These are phyloP conservation scores for Aspergillus carbonarius DNA, from an alignment of 2,329 filamentous ascomycete genomes.

Conservation along the genomic window DNA sequence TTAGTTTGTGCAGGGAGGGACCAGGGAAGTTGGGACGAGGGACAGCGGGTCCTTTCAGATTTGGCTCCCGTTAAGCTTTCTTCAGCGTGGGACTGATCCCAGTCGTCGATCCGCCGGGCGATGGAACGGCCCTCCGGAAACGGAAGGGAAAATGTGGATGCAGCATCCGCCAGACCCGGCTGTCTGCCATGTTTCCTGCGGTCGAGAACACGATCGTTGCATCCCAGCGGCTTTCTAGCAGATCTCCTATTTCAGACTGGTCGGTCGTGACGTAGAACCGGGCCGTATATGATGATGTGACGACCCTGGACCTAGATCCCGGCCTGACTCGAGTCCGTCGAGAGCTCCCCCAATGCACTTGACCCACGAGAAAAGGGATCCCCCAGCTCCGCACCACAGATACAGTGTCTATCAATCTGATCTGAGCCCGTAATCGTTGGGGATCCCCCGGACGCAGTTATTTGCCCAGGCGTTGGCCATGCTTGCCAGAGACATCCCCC, in stretches of 20 bases:
- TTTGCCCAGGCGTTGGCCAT: neutral
- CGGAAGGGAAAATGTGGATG: neutral
- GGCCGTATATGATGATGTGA: neutral
- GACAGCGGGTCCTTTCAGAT: neutral
- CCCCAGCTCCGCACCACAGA: too few species aligned
- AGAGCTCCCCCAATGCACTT: too few species aligned
- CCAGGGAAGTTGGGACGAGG: neutral
- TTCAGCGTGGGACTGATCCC: neutral
- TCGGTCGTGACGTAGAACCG: neutral
- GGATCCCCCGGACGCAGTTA: neutral
- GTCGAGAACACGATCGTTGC: neutral
- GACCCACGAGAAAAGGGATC: too few species aligned
- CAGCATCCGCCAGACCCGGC: neutral
- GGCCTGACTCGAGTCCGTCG: too few species aligned
- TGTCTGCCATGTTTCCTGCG: neutral
- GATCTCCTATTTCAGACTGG: neutral
- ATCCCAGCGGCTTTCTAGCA: neutral
- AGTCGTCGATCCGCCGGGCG: neutral
- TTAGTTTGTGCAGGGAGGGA: neutral
- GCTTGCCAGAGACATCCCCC: neutral
- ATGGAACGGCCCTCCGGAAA: conserved; percentile 20
- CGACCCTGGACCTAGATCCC: neutral
- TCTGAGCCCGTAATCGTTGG: neutral
- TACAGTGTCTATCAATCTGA: too few species aligned
- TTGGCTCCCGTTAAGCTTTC: neutral